Evolutionary conservation across 352 stramenopile genomes (phyloP).

Genomic region (Phytopythium cucurbitacearum): DNA sequence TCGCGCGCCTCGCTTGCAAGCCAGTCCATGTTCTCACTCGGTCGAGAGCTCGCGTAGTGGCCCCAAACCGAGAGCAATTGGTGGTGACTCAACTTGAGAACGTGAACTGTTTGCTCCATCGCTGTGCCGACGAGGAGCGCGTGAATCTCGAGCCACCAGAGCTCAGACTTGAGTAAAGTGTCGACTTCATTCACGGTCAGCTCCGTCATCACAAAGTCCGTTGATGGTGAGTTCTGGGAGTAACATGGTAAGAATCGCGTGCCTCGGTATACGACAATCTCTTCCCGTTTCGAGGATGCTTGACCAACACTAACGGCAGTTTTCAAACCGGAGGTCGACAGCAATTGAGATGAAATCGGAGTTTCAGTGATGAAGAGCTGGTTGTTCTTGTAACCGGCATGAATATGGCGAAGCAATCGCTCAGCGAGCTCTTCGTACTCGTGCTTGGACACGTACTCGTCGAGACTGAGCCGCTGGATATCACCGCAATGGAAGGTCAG

Average conservation of each 20-base stretch:
- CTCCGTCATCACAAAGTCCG: conserved; percentile 19
- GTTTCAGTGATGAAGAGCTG: too few relatives aligned
- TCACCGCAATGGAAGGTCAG: conserved; percentile 54
- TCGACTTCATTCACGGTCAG: conserved; percentile 55
- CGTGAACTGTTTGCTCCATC: neutral
- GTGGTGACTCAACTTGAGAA: conserved; percentile 29
- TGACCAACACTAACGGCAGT: too few relatives aligned
- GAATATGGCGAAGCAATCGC: conserved; percentile 33
- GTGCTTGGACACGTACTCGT: conserved; percentile 14
- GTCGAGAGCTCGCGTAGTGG: conserved; percentile 47
- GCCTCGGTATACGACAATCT: conserved; percentile 37
- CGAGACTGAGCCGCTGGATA: conserved; percentile 32
- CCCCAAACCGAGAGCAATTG: conserved; percentile 26
- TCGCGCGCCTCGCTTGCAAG: neutral
- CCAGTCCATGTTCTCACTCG: conserved; percentile 28
- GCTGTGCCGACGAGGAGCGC: conserved; percentile 16
- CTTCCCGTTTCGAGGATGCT: neutral
- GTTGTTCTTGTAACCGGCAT: conserved; percentile 50
- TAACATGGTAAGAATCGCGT: conserved; percentile 23
- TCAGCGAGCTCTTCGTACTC: conserved; percentile 40
- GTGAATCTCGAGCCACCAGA: conserved; percentile 66
- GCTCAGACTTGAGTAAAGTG: conserved; percentile 32
- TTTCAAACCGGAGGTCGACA: too few relatives aligned
- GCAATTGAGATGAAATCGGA: too few relatives aligned
- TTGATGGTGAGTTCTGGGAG: neutral